phyloP scores from a whole-genome alignment of 805 yeast species.

The Diddensiella santjacobensis region DNA sequence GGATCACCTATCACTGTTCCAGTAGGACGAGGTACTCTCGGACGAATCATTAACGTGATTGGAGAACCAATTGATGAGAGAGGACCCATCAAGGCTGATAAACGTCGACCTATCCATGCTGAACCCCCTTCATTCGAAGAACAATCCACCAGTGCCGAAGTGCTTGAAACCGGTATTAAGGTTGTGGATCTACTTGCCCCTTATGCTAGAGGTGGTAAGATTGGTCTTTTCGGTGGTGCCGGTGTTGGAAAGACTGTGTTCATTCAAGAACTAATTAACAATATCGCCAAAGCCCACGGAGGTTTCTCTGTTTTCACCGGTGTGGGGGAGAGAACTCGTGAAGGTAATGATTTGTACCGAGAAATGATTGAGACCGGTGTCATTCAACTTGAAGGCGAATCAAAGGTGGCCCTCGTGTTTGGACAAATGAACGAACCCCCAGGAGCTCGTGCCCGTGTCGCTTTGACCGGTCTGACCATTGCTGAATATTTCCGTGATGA shows the following conservation, averaged over 20 bases:
- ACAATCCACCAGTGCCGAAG: slow-evolving; percentile 97
- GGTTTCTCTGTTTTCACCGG: slow-evolving; percentile 99
- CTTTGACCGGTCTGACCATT: slow-evolving; percentile 98
- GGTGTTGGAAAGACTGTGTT: slow-evolving; percentile 99
- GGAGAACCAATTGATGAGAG: slow-evolving; percentile 99
- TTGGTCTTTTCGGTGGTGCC: slow-evolving; percentile 99
- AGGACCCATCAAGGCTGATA: slow-evolving; percentile 92
- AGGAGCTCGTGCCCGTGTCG: slow-evolving; percentile 99
- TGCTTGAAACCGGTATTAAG: slow-evolving; percentile 98
- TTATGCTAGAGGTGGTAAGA: slow-evolving; percentile 99
- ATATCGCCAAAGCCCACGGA: slow-evolving; percentile 99
- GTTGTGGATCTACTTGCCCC: slow-evolving; percentile 99
- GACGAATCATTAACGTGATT: slow-evolving; percentile 94
- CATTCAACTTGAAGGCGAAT: slow-evolving; percentile 98
- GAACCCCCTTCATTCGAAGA: slow-evolving; percentile 96
- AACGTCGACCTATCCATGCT: slow-evolving; percentile 97
- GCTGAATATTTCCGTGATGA: slow-evolving; percentile 99
- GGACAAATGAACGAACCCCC: slow-evolving; percentile 99
- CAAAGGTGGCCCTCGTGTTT: slow-evolving; percentile 98
- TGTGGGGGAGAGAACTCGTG: slow-evolving; percentile 99
- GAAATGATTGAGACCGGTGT: slow-evolving; percentile 99
- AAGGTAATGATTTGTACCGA: slow-evolving; percentile 99
- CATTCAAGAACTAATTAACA: slow-evolving; percentile 99
- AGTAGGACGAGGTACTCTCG: slow-evolving; percentile 98
- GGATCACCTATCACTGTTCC: slow-evolving; percentile 99